Evolutionary conservation across 495 filamentous ascomycete species (phyloP).

Genomic region (Jackrogersella multiformis): DNA sequence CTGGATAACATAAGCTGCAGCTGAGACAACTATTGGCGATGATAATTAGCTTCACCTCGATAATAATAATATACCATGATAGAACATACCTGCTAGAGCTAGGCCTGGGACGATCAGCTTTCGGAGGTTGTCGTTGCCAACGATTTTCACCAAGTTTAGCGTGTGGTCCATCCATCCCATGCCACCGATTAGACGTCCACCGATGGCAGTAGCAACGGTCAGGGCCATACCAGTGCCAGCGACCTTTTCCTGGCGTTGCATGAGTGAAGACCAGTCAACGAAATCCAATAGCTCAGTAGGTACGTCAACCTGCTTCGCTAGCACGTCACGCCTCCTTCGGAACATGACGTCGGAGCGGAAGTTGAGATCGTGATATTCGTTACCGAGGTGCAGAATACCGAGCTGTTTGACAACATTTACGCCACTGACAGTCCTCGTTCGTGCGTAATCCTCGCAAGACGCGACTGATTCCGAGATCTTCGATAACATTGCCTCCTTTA

Average conservation of each 20-base stretch:
- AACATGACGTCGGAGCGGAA: conserved; percentile 96
- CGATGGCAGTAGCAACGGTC: conserved; percentile 87
- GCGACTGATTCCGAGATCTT: conserved; percentile 81
- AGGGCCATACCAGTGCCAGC: conserved; percentile 92
- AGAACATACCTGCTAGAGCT: conserved; percentile 75
- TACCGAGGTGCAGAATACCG: conserved; percentile 86
- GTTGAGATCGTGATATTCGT: conserved; percentile 81
- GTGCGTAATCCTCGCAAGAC: conserved; percentile 84
- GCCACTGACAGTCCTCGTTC: conserved; percentile 78
- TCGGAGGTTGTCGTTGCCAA: conserved; percentile 86
- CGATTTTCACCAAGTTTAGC: conserved; percentile 76
- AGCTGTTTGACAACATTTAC: conserved; percentile 87
- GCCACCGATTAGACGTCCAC: conserved; percentile 80
- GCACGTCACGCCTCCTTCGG: conserved; percentile 75
- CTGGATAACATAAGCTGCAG: conserved; percentile 78
- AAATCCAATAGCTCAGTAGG: conserved; percentile 92
- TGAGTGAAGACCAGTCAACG: conserved; percentile 82
- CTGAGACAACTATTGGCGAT: conserved; percentile 66
- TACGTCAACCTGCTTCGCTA: conserved; percentile 85
- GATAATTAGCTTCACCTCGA: conserved; percentile 50
- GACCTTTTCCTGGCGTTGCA: conserved; percentile 93
- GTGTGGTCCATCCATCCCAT: conserved; percentile 90
- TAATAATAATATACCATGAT: conserved; percentile 1
- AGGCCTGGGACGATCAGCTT: conserved; percentile 83
- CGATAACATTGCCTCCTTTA: conserved; percentile 90